Conservation (phyloP, 1,284 basidiomycete genomes). For the Pholiota adiposa region DNA sequence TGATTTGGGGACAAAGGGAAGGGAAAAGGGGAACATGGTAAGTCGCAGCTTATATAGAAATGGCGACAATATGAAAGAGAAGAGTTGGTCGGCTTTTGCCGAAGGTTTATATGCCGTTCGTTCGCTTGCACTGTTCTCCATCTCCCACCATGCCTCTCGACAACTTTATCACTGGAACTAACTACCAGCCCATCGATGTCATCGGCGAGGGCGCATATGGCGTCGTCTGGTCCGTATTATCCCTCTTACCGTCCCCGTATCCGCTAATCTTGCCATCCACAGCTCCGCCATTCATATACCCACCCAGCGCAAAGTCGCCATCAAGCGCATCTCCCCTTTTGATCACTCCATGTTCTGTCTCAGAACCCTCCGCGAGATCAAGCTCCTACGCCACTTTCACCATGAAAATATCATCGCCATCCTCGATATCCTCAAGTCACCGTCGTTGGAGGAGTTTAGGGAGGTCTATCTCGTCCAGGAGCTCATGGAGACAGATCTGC, state of each 20-base stretch:
- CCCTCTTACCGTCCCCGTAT: slow-evolving; percentile 3
- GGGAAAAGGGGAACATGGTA: neutral
- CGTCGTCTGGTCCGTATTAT: slow-evolving; percentile 59
- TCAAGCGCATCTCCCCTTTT: slow-evolving; percentile 85
- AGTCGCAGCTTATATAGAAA: neutral
- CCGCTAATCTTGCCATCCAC: slow-evolving; percentile 5
- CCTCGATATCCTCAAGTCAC: slow-evolving; percentile 74
- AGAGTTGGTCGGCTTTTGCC: neutral
- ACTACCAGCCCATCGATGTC: slow-evolving; percentile 77
- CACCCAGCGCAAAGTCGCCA: slow-evolving; percentile 71
- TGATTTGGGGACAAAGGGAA: neutral
- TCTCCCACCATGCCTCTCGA: slow-evolving; percentile 36
- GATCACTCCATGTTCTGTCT: slow-evolving; percentile 90
- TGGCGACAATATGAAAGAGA: neutral
- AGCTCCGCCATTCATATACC: slow-evolving; percentile 74
- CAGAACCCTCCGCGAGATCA: slow-evolving; percentile 85
- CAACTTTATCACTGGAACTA: slow-evolving; percentile 62
- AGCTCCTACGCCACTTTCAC: slow-evolving; percentile 80
- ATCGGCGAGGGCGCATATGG: slow-evolving; percentile 88
- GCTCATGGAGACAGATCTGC: slow-evolving; percentile 91
- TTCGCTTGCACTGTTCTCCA: neutral
- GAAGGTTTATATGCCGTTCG: neutral
- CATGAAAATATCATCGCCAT: slow-evolving; percentile 88
- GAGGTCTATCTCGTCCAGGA: slow-evolving; percentile 89
- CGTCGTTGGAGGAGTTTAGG: slow-evolving; percentile 67